A percentile compares a stretch with the other conserved stretches of the same genome.
phyloP scores from a whole-genome alignment of 345 rosid genomes.

The Ceriops zippeliana region DNA sequence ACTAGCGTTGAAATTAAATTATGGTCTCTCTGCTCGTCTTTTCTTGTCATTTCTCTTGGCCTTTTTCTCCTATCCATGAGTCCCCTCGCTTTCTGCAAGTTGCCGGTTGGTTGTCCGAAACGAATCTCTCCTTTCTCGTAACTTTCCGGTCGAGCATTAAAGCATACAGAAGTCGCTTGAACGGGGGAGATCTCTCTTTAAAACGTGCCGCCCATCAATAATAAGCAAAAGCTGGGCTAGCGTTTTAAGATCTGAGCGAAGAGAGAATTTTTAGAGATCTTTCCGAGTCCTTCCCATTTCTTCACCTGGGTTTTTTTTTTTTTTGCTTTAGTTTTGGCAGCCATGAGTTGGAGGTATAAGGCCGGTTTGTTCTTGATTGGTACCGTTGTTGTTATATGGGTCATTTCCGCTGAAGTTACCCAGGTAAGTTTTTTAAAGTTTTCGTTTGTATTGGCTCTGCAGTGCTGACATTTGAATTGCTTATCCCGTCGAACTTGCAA shows the following conservation, averaged over 20 bases:
- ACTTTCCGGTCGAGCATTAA: slow-evolving; percentile 8
- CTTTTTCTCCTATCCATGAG: slow-evolving; percentile 5
- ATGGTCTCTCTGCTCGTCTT: background rate
- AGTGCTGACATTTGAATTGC: background rate
- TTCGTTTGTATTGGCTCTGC: background rate
- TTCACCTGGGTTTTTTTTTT: background rate
- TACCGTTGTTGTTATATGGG: slow-evolving; percentile 79
- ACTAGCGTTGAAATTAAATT: too few relatives aligned
- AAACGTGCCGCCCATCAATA: too few relatives aligned
- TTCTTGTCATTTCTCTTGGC: background rate
- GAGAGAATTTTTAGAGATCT: slow-evolving; percentile 14
- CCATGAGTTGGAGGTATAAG: slow-evolving; percentile 80
- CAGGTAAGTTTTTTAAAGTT: slow-evolving; percentile 17
- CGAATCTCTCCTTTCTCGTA: too few relatives aligned
- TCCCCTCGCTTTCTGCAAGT: background rate
- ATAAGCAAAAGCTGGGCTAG: too few relatives aligned
- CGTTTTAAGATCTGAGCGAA: too few relatives aligned
- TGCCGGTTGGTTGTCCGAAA: too few relatives aligned
- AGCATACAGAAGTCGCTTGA: slow-evolving; percentile 3
- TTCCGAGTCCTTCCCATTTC: slow-evolving; percentile 13
- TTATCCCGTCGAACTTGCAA: background rate
- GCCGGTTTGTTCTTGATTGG: slow-evolving; percentile 84
- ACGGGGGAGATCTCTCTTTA: too few relatives aligned
- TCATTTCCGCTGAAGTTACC: slow-evolving; percentile 37
- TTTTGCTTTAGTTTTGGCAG: slow-evolving; percentile 10